A percentile compares a stretch with the other conserved stretches of the same genome.
These are phyloP conservation scores for Cladosporium sp. DNA, from an alignment of 2,329 filamentous ascomycete species.

Conservation along the genomic window DNA sequence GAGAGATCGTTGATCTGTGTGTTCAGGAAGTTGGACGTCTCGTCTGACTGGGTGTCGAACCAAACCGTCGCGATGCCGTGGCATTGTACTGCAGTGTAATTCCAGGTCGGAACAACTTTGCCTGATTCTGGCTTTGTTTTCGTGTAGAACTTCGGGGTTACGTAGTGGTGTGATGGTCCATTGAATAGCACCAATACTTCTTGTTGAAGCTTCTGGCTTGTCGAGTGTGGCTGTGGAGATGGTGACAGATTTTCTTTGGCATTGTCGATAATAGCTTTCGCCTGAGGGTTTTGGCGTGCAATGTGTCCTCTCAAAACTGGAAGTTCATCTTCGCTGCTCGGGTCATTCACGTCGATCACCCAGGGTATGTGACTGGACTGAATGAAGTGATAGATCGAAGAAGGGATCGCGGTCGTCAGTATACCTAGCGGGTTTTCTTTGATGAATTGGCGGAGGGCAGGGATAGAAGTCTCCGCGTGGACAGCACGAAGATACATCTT, in stretches of 20 bases:
- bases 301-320: constrained; percentile 56
- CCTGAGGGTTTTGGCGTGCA: constrained; percentile 59
- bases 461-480: constrained; percentile 9
- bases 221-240: not conserved
- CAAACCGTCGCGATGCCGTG: constrained; percentile 56
- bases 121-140: constrained; percentile 60
- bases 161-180: constrained; percentile 55
- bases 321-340: constrained; percentile 37
- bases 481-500: constrained; percentile 8
- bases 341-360: constrained; percentile 48
- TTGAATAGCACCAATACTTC: constrained; percentile 63
- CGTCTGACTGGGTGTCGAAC: constrained; percentile 44
- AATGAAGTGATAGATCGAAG: constrained; percentile 45
- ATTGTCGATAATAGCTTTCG: constrained; percentile 54
- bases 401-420: constrained; percentile 57
- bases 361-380: constrained; percentile 60
- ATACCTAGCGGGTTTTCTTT: constrained; percentile 57
- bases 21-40: constrained; percentile 46
- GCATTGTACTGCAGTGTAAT: constrained; percentile 61
- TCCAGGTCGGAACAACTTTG: constrained; percentile 68
- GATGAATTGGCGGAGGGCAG: constrained; percentile 50
- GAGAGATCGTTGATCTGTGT: constrained; percentile 52
- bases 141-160: constrained; percentile 64
- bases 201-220: constrained; percentile 30
- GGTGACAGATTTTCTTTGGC: constrained; percentile 21